These are phyloP conservation scores for Penium margaritaceum DNA, from an alignment of 139 green algal genomes.

Conservation along the genomic window DNA sequence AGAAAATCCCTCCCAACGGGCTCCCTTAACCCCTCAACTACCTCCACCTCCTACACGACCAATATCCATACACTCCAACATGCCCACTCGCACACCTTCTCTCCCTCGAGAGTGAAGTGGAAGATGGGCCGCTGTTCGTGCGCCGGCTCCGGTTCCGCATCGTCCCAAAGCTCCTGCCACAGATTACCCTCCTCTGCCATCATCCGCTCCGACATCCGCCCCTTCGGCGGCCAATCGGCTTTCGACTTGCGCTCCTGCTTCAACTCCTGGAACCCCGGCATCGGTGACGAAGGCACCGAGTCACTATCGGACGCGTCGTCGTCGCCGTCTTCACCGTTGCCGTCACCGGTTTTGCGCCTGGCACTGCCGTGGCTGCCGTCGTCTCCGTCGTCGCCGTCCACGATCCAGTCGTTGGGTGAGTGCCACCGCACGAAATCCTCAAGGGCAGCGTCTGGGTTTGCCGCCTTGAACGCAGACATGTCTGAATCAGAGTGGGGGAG, in stretches of 20 bases:
- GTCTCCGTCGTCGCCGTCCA: too few relatives aligned
- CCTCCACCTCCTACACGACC: too few relatives aligned
- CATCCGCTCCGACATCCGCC: conserved; percentile 40
- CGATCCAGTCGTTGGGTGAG: conserved; percentile 62
- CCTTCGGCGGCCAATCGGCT: conserved; percentile 36
- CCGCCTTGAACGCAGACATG: conserved; percentile 88
- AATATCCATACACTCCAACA: too few relatives aligned
- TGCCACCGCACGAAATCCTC: conserved; percentile 77
- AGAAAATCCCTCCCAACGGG: background rate
- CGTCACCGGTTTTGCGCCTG: too few relatives aligned
- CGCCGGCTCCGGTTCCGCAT: conserved; percentile 4
- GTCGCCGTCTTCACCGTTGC: too few relatives aligned
- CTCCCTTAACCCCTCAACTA: background rate
- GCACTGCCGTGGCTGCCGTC: too few relatives aligned
- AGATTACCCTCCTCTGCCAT: conserved; percentile 29
- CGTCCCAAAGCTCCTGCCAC: conserved; percentile 66
- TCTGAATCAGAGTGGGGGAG: too few relatives aligned
- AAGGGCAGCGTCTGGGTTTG: conserved; percentile 68
- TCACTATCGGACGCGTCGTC: too few relatives aligned
- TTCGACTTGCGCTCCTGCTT: too few relatives aligned
- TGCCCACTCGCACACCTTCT: conserved; percentile 37
- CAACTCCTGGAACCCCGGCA: too few relatives aligned
- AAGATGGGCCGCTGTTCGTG: conserved; percentile 41
- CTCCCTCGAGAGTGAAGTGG: conserved; percentile 31
- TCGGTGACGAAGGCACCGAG: too few relatives aligned